These are phyloP conservation scores for Pichia sp. DNA, from an alignment of 1,139 yeast genomes.

Conservation along the genomic window DNA sequence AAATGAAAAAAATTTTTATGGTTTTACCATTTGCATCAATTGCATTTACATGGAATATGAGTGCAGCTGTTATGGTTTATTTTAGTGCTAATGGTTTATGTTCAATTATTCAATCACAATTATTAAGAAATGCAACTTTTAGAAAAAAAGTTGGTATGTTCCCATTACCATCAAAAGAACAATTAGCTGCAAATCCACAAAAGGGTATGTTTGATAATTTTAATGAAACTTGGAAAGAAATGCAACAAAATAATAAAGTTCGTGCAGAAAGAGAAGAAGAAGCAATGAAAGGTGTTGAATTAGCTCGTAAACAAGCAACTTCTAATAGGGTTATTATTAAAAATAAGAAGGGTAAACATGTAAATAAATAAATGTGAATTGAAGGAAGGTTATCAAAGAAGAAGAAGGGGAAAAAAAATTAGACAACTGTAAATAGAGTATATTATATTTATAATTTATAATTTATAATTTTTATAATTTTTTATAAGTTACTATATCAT, in stretches of 20 bases:
- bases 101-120: conserved; percentile 64
- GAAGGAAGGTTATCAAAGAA: not conserved
- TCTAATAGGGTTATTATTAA: conserved; percentile 26
- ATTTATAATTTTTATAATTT: too few species aligned
- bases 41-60: conserved; percentile 77
- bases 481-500: too few species aligned
- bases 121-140: conserved; percentile 53
- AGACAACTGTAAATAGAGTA: not conserved
- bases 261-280: conserved; percentile 23
- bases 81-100: conserved; percentile 75
- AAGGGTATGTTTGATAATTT: conserved; percentile 28
- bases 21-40: conserved; percentile 72
- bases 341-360: conserved; percentile 17
- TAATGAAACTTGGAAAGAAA: conserved; percentile 27
- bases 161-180: conserved; percentile 44
- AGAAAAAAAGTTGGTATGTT: conserved; percentile 60
- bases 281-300: conserved; percentile 25
- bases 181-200: conserved; percentile 23
- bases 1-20: conserved; percentile 66
- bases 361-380: not conserved
- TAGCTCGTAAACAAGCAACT: conserved; percentile 24
- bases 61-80: conserved; percentile 79
- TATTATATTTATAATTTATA: too few species aligned
- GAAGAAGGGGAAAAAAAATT: not conserved
- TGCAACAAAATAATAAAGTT: conserved; percentile 25